phyloP scores from a whole-genome alignment of 73 alveolate genomes.

The Diophrys appendiculata region DNA sequence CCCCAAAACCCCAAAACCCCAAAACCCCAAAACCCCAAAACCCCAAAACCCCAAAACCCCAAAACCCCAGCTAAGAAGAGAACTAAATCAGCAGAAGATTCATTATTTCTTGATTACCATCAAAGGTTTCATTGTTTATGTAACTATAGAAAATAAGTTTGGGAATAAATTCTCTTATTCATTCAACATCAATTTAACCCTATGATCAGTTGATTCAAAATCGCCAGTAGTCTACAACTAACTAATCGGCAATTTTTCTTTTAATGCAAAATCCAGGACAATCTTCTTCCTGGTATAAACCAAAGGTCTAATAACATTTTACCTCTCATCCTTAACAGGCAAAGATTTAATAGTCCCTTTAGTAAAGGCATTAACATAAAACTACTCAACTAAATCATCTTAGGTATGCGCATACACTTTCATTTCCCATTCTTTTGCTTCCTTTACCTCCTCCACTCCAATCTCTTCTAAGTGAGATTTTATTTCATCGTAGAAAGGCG shows the following conservation, averaged over 20 bases:
- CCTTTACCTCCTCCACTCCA: constrained; percentile 85
- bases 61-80: no score
- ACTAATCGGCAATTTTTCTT: constrained; percentile 73
- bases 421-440: constrained; percentile 84
- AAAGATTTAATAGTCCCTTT: constrained; percentile 94
- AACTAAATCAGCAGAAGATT: no score
- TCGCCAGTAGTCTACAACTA: constrained; percentile 97
- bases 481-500: constrained; percentile 43
- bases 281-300: constrained; percentile 93
- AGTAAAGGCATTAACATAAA: constrained; percentile 94
- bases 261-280: constrained; percentile 86
- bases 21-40: no score
- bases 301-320: constrained; percentile 97
- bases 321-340: constrained; percentile 85
- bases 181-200: constrained; percentile 88
- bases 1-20: no score
- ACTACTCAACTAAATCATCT: constrained; percentile 98
- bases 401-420: constrained; percentile 94
- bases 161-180: constrained; percentile 69
- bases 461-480: constrained; percentile 94
- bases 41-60: no score
- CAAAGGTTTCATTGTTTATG: background rate
- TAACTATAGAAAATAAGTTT: background rate
- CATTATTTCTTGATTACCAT: background rate
- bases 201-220: constrained; percentile 96